Percentiles rank a stretch among this genome's conserved stretches.
phyloP scores from a whole-genome alignment of 202 grass and related monocot species.

The Zoysia matrella region DNA sequence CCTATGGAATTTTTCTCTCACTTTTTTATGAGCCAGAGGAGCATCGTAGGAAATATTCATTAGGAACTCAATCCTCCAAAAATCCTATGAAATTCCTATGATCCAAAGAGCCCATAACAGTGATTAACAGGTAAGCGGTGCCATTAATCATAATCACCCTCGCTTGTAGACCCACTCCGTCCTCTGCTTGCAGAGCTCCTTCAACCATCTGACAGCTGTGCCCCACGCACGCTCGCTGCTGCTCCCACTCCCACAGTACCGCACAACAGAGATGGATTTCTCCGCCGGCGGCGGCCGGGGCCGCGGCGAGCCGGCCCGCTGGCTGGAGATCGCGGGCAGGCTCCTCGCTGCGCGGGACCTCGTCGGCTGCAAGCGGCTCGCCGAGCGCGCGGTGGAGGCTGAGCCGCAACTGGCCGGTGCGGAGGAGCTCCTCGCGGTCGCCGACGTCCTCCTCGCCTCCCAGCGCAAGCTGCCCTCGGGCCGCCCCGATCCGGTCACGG shows the following conservation, averaged over 20 bases:
- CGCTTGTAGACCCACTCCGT: not conserved
- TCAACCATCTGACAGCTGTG: conserved; percentile 30
- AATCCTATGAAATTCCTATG: no score
- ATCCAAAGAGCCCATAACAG: no score
- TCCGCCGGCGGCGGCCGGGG: conserved; percentile 42
- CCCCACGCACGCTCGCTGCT: conserved; percentile 29
- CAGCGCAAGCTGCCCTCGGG: conserved; percentile 70
- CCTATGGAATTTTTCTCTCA: no score
- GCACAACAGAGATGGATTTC: conserved; percentile 55
- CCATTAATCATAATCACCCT: not conserved
- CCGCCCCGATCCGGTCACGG: conserved; percentile 53
- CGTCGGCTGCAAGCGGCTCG: no score
- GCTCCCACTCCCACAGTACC: not conserved
- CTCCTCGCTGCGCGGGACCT: conserved; percentile 60
- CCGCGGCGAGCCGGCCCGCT: conserved; percentile 68
- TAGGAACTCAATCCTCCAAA: no score
- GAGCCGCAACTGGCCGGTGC: conserved; percentile 71
- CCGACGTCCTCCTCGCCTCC: conserved; percentile 86
- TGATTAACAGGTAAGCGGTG: not conserved
- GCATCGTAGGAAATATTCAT: no score
- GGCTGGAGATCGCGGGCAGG: conserved; percentile 74
- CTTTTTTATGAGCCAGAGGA: no score
- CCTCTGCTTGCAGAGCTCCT: not conserved
- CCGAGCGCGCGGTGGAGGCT: conserved; percentile 61
- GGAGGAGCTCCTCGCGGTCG: conserved; percentile 82